Evolutionary conservation across 768 basidiomycete species (phyloP).

Genomic region (Boletus rufocinnamomeus): DNA sequence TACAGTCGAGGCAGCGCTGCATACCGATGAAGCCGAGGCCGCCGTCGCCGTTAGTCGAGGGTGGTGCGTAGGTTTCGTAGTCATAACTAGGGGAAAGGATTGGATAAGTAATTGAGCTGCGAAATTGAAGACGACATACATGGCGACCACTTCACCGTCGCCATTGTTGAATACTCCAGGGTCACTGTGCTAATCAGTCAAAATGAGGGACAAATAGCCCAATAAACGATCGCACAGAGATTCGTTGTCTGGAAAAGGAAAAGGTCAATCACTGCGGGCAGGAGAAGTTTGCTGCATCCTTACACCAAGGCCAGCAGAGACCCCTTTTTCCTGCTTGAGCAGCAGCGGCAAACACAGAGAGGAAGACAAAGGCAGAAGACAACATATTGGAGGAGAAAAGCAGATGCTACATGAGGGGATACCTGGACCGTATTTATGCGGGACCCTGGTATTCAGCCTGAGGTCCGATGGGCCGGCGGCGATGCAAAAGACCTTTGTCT

Average conservation of each 20-base stretch:
- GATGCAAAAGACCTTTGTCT: not conserved
- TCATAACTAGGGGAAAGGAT: conserved; percentile 34
- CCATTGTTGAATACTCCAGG: conserved; percentile 38
- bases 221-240: conserved; percentile 29
- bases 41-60: conserved; percentile 38
- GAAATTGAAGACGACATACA: conserved; percentile 22
- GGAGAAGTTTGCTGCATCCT: not conserved
- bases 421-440: conserved; percentile 15
- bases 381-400: conserved; percentile 19
- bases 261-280: not conserved
- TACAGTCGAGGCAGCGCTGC: conserved; percentile 42
- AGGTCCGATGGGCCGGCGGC: not conserved
- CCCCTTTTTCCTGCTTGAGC: conserved; percentile 41
- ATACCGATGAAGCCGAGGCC: conserved; percentile 42
- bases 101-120: not conserved
- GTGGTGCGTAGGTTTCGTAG: conserved; percentile 38
- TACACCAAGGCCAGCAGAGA: conserved; percentile 40
- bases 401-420: not conserved
- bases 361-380: conserved; percentile 16
- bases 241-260: conserved; percentile 24
- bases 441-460: not conserved
- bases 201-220: not conserved
- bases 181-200: conserved; percentile 21
- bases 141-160: conserved; percentile 36
- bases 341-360: conserved; percentile 18